These are phyloP conservation scores for Epichloe amarillans DNA, from an alignment of 2,329 filamentous ascomycete genomes.

Conservation along the genomic window DNA sequence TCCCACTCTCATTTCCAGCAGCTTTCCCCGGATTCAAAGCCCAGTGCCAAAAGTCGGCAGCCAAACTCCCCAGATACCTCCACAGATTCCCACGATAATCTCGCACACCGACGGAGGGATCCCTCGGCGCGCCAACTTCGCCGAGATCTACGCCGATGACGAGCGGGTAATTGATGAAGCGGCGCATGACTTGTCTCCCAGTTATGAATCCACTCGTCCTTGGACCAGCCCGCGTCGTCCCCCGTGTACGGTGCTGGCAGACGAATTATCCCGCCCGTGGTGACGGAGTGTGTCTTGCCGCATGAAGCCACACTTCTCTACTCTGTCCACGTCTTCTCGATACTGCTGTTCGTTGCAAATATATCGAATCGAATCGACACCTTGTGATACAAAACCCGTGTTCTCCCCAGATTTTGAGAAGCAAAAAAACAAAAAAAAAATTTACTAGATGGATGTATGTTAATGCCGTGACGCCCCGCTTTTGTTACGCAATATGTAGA, in stretches of 20 bases:
- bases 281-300: neutral
- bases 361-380: neutral
- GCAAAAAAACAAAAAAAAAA: neutral
- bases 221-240: slow-evolving; percentile 51
- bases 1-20: slow-evolving; percentile 33
- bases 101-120: no score
- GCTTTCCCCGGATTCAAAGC: slow-evolving; percentile 55
- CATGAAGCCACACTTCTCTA: neutral
- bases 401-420: neutral
- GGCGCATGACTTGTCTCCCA: slow-evolving; percentile 51
- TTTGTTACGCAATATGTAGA: neutral
- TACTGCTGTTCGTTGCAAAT: no score
- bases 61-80: slow-evolving; percentile 29
- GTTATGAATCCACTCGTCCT: slow-evolving; percentile 52
- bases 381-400: neutral
- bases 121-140: slow-evolving; percentile 25
- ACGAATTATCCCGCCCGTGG: neutral
- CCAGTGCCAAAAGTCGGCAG: slow-evolving; percentile 59
- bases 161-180: slow-evolving; percentile 41
- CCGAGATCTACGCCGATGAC: slow-evolving; percentile 51
- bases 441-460: neutral
- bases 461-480: neutral
- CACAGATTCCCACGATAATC: no score
- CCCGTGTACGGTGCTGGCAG: neutral
- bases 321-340: no score